Conservation (phyloP, 116 monocot species). For the Papilionanthe hybrid region DNA sequence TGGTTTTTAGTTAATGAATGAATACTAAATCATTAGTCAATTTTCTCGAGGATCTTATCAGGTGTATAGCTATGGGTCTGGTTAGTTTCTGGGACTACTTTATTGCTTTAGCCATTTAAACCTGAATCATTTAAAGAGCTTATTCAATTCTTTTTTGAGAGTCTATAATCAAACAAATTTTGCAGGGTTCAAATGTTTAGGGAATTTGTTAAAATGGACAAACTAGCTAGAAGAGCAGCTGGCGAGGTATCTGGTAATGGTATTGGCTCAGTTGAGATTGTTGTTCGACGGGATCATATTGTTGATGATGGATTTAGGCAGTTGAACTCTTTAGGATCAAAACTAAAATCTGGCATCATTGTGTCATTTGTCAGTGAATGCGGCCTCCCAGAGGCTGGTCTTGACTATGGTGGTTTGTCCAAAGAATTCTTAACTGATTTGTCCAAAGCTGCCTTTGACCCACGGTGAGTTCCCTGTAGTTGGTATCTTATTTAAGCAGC, state of each 20-base stretch:
- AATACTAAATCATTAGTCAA: not conserved
- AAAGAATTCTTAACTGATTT: conserved; percentile 95
- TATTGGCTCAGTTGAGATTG: conserved; percentile 50
- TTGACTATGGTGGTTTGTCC: conserved; percentile 91
- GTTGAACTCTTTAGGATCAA: conserved; percentile 69
- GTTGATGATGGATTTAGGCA: conserved; percentile 90
- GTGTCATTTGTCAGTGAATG: conserved; percentile 87
- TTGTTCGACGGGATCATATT: conserved; percentile 74
- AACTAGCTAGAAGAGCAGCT: conserved; percentile 52
- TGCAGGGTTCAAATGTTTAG: conserved; percentile 89
- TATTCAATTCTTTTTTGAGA: not conserved
- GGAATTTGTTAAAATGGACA: conserved; percentile 83
- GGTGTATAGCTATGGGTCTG: not conserved
- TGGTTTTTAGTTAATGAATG: not conserved
- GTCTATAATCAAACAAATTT: not conserved
- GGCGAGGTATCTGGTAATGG: conserved; percentile 59
- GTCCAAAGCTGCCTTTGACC: conserved; percentile 66
- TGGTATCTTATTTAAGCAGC: not conserved
- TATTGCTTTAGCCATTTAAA: no score
- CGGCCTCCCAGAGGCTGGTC: conserved; percentile 91
- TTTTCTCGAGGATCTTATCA: no score
- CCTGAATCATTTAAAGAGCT: not conserved
- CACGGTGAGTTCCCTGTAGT: conserved; percentile 46
- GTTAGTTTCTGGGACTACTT: not conserved
- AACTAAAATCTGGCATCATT: conserved; percentile 67